Evolutionary conservation across 139 green algal species (phyloP), one percentile per base, ranked within the genome.

Genomic region (Chlamydomonas applanata): DNA sequence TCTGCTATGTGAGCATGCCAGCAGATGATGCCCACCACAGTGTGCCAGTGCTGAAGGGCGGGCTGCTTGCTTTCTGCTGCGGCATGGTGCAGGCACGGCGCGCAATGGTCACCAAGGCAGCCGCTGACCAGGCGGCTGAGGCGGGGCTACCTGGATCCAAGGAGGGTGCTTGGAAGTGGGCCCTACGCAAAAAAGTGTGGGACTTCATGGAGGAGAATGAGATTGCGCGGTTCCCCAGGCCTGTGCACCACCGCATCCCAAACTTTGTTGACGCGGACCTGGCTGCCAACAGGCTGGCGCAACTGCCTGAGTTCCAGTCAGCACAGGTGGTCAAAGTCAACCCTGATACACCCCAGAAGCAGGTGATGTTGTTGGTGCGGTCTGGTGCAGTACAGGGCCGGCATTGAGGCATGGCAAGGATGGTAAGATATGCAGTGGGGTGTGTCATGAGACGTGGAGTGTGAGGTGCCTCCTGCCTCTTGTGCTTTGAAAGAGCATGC

Each of bases 241-340:
- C 90, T 20, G 90, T 95, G 29, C 85, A 95, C 75, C 88, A 95
- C 76, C 81, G 91, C 66, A 95, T 95, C 62, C 91, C 91, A 35
- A 95, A 95, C 77, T 96, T 94, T 71, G 82, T 90, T 19, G 83
- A 87, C 24, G 87, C 91, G 11, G 84, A 90, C 17, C 14, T 82
- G 45, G 91, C 91, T 63, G 91, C 91, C 4, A 75, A 83, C 24
- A 74, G 76, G 1, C 79, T 93, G 52, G 79, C 80, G 1, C n/a
- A 77, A 7, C 83, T 93, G 59, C 83, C 82, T 5, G 82, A 92
- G 60, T 95, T 96, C 45, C n/a, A 52, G n/a, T 16, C 49, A 1
- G 77, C 82, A 5, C 9, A 74, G 33, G 61, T 64, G 20, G 66
- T 93, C 54, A 90, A 89, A 52, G 86, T 95, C 77, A 96, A 95